These are phyloP conservation scores for Eucalyptus brandiana DNA, from an alignment of 345 rosid species.

Conservation along the genomic window DNA sequence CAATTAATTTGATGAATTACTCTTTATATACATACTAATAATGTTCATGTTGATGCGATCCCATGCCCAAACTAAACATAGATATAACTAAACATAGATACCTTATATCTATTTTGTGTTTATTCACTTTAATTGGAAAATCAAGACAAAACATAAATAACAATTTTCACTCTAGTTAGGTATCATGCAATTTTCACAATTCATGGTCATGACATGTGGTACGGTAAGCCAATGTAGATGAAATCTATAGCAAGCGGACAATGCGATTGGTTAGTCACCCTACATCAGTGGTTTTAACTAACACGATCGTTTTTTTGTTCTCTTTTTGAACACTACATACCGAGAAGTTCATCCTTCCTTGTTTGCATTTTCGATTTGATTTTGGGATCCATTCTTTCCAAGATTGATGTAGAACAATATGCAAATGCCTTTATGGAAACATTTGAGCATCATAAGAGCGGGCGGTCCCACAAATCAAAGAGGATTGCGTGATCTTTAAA, in stretches of 20 bases:
- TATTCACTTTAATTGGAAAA: not conserved
- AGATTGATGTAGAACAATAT: not conserved
- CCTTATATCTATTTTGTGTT: not conserved
- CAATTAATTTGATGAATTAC: not conserved
- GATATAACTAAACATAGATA: not conserved
- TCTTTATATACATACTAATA: not conserved
- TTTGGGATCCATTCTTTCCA: not conserved
- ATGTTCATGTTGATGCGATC: not conserved
- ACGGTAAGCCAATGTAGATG: not conserved
- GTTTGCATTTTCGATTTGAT: not conserved
- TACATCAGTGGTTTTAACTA: not conserved
- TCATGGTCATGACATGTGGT: not conserved
- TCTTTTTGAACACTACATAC: not conserved
- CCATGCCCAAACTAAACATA: not conserved
- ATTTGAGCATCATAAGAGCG: too few species aligned
- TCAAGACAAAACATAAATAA: not conserved
- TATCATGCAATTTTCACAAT: not conserved
- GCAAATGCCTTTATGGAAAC: too few species aligned
- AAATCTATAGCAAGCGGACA: not conserved
- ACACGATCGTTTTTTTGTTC: not conserved
- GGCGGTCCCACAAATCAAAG: too few species aligned
- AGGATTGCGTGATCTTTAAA: too few species aligned
- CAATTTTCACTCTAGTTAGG: not conserved
- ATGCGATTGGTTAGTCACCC: not conserved
- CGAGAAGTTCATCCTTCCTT: not conserved